These are phyloP conservation scores for Scolecobasidium constrictum DNA, from an alignment of 2,329 filamentous ascomycete species.

Conservation along the genomic window DNA sequence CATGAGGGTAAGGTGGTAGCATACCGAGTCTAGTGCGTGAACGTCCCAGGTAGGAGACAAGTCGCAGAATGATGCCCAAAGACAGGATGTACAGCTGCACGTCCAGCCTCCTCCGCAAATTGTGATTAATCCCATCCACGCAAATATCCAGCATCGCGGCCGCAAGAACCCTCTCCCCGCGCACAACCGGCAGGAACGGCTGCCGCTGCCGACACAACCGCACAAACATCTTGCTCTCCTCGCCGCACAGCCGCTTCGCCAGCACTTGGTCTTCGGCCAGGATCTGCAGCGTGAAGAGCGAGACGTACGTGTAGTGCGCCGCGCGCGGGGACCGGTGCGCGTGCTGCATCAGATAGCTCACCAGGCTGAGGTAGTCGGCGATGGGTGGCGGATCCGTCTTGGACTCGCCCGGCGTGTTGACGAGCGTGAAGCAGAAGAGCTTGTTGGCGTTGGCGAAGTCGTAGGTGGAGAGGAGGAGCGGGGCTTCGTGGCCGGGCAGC, in stretches of 20 bases:
- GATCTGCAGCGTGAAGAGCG: conserved; percentile 73
- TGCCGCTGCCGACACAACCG: conserved; percentile 82
- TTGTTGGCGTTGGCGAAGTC: conserved; percentile 95
- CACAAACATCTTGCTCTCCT: conserved; percentile 62
- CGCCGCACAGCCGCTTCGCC: conserved; percentile 73
- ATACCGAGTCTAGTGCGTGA: conserved; percentile 62
- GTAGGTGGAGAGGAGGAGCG: conserved; percentile 75
- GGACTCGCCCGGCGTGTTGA: conserved; percentile 47
- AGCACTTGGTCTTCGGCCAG: conserved; percentile 75
- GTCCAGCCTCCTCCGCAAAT: conserved; percentile 75
- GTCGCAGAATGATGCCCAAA: conserved; percentile 69
- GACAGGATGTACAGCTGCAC: conserved; percentile 74
- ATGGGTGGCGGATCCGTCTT: conserved; percentile 64
- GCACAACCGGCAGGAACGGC: conserved; percentile 68
- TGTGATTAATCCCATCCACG: conserved; percentile 88
- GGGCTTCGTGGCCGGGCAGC: conserved; percentile 69
- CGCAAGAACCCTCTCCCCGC: conserved; percentile 61
- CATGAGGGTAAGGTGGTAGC: too few species aligned
- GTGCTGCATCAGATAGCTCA: conserved; percentile 89
- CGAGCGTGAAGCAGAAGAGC: conserved; percentile 78
- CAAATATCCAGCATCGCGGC: conserved; percentile 74
- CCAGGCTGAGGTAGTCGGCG: conserved; percentile 71
- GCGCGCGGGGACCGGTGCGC: conserved; percentile 73
- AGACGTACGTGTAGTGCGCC: conserved; percentile 74
- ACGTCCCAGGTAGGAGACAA: conserved; percentile 74